Evolutionary conservation across 2,329 filamentous ascomycete species (phyloP), one percentile per base, ranked within the genome.

Genomic region (Metarhizium anisopliae): DNA sequence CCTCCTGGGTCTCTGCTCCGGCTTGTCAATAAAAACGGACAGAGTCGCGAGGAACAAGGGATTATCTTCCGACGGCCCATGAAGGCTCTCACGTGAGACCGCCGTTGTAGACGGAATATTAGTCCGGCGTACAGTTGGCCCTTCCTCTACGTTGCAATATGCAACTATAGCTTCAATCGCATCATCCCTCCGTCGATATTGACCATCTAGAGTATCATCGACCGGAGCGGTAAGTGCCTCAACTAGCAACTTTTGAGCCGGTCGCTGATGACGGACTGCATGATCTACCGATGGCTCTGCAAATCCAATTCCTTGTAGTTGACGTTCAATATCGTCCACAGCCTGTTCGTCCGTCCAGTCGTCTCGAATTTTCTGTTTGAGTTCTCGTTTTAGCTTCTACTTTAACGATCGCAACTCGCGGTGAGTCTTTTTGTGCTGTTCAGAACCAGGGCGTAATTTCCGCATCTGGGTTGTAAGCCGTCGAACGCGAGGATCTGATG

Each of bases 221-320:
- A 59, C 43, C 2, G 11, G 43, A 47, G 4, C 18, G 29, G 45
- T 59, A 6, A 63, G 55, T 25, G 54, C 55, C 52, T 53, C 47
- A 30, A 62, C 40, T 14, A 63, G 51, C 25, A 57, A 53, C 50
- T 57, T 61, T 51, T 63, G 45, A 47, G 55, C 59, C 25, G 51
- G 61, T 25, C 52, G 40, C 40, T 56, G 35, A 55, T 51, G 52
- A 32, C 18, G 1, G 10, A n/a, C 56, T 42, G 50, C 18, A 18
- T 29, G 18, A 38, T 43, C 50, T 18, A 47, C n/a, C 4, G 36
- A 11, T 52, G 42, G 54, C 43, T 61, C 47, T 16, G 59, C 32
- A 51, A 66, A 64, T 13, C 20, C 45, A 30, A 54, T 25, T 3
- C 62, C 56, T 53, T 58, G 52, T 14, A 64, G 54, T 55, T 65